Evolutionary conservation across 225 moss, liverwort and hornwort genomes (phyloP), one percentile per base, ranked within the genome.

Genomic region (Bryum argenteum): DNA sequence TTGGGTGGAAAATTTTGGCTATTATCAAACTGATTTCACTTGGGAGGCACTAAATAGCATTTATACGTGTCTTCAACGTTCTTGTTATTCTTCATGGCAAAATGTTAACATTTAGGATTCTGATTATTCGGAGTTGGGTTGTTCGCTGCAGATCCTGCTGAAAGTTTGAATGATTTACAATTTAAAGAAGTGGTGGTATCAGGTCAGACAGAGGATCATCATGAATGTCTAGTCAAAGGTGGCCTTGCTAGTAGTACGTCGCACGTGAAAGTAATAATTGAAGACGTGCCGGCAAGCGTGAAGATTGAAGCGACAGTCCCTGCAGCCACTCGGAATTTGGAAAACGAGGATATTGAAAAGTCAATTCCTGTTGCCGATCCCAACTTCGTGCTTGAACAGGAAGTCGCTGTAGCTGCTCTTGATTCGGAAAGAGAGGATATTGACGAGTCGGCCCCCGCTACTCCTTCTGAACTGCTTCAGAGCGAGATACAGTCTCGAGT

Each of bases 391-490:
- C 53, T 66, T 9, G 68, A 59, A 55, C 83, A 76, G 19, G 28
- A 75, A 10, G 67, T 62, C 28, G 71, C 71, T 70, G 45, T 45
- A 70, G 71, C 65, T 63, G 65, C 83, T 80, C 56, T 75, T 37
- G 65, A 66, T 56, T 58, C 60, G 63, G 72, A 54, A 63, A 57
- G 51, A 62, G 71, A 51, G 28, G 53, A 72, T 60, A 54, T 66
- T 9, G 68, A 59, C 55, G 87, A 76, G 23, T 45, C 78, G 9
- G 67, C 67, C 33, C 78, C 87, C 69, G 53, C 79, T 66, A 87
- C 81, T 68, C 78, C 87, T 79, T 77, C 74, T 11, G 80, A 87
- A 71, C 68, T 77, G 74, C 45, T 61, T 19, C 79, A 48, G 65
- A 77, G 59, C 47, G 77, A 73, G 68, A 44, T 66, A 47, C 74